phyloP scores from a whole-genome alignment of 192 early-diverging fungal species.

The Martensiomyces pterosporus region DNA sequence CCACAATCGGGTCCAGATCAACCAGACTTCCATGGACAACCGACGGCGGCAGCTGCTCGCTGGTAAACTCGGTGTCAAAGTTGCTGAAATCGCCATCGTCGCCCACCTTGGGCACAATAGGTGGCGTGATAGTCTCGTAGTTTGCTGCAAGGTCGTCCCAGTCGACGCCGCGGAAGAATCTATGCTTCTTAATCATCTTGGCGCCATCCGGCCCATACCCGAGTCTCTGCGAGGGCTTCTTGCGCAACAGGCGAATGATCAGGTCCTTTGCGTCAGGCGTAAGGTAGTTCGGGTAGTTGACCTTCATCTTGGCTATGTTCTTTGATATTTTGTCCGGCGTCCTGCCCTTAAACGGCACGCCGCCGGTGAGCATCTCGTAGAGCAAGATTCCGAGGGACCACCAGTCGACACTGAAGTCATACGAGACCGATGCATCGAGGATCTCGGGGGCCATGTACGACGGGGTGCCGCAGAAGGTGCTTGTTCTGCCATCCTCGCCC shows the following conservation, averaged over 20 bases:
- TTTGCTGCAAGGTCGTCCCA: constrained; percentile 58
- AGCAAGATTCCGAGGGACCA: constrained; percentile 89
- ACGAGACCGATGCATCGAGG: constrained; percentile 51
- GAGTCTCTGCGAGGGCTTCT: constrained; percentile 58
- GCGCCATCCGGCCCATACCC: constrained; percentile 44
- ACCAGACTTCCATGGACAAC: constrained; percentile 16
- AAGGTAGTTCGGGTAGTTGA: constrained; percentile 74
- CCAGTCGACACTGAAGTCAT: constrained; percentile 80
- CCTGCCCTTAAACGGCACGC: constrained; percentile 73
- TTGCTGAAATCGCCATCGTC: constrained; percentile 69
- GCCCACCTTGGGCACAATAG: constrained; percentile 59
- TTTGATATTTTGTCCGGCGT: constrained; percentile 83
- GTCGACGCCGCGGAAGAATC: constrained; percentile 72
- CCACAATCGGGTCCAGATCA: constrained; percentile 13
- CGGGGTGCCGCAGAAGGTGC: constrained; percentile 85
- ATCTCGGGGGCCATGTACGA: constrained; percentile 86
- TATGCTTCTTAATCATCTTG: constrained; percentile 51
- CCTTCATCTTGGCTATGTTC: constrained; percentile 77
- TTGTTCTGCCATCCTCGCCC: constrained; percentile 54
- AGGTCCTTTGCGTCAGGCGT: constrained; percentile 76
- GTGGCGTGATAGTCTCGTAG: constrained; percentile 52
- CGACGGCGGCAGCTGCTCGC: constrained; percentile 38
- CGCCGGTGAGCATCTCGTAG: constrained; percentile 88
- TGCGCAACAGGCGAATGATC: constrained; percentile 61
- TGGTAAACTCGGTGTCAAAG: constrained; percentile 76